A percentile compares a stretch with the other conserved stretches of the same genome.
Conservation (phyloP, 176 grass and related monocot genomes). For the Carex kokanica region DNA sequence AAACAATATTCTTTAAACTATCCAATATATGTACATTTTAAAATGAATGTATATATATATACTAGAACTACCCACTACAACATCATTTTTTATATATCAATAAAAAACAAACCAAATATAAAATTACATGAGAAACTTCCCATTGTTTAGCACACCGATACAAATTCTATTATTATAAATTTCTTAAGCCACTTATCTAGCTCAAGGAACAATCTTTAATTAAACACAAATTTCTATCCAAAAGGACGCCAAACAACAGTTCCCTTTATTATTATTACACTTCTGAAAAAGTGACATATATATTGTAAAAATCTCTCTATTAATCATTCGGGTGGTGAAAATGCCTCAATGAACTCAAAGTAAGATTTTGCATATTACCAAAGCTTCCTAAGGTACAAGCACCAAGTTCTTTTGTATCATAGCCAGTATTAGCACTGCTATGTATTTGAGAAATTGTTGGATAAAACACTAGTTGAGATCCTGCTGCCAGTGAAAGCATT, state of each 20-base stretch:
- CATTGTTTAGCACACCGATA: background rate
- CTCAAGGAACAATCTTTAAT: background rate
- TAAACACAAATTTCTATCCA: background rate
- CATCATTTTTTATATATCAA: background rate
- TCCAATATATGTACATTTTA: background rate
- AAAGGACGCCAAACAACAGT: background rate
- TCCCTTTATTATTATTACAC: background rate
- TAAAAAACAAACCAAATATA: background rate
- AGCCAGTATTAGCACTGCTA: slow-evolving; percentile 23
- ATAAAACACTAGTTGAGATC: slow-evolving; percentile 66
- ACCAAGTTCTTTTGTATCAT: slow-evolving; percentile 57
- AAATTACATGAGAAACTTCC: background rate
- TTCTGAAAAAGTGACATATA: background rate
- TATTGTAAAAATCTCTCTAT: background rate
- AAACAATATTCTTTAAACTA: background rate
- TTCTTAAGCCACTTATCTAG: background rate
- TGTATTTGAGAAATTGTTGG: slow-evolving; percentile 25
- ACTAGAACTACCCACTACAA: background rate
- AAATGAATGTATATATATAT: background rate
- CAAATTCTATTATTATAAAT: background rate
- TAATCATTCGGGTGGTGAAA: slow-evolving; percentile 53
- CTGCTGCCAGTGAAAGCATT: slow-evolving; percentile 54
- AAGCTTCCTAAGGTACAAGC: slow-evolving; percentile 49
- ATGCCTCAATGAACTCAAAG: slow-evolving; percentile 49
- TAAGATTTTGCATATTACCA: slow-evolving; percentile 46